phyloP scores from a whole-genome alignment of 2,329 filamentous ascomycete genomes.

The Fusarium neocosmosporiellum region DNA sequence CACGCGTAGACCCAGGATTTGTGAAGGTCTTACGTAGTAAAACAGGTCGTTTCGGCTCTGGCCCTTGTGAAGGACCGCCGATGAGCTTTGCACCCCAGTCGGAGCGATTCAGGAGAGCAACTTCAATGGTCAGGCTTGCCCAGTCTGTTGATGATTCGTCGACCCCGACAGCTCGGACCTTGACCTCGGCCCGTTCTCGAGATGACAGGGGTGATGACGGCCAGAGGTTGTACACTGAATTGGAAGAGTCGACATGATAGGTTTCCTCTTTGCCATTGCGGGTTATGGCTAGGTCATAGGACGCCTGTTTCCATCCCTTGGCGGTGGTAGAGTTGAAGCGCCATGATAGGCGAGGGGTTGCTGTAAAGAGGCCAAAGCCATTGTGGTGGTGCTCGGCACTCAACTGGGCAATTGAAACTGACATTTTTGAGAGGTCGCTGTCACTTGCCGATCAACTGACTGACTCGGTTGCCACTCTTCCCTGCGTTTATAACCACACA shows the following conservation, averaged over 20 bases:
- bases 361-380: slow-evolving; percentile 26
- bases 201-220: slow-evolving; percentile 47
- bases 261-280: slow-evolving; percentile 23
- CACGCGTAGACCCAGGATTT: slow-evolving; percentile 16
- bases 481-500: not conserved
- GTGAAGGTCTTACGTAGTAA: slow-evolving; percentile 1
- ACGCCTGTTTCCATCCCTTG: not conserved
- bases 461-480: not conserved
- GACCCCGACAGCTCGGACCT: slow-evolving; percentile 46
- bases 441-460: not conserved
- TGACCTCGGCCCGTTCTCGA: slow-evolving; percentile 43
- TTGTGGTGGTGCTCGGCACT: slow-evolving; percentile 29
- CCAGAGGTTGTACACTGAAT: slow-evolving; percentile 56
- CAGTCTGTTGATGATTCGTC: slow-evolving; percentile 3
- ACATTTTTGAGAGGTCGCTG: not conserved
- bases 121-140: not conserved
- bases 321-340: not conserved
- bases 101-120: slow-evolving; percentile 35
- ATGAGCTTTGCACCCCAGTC: slow-evolving; percentile 46
- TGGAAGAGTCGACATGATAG: slow-evolving; percentile 41
- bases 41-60: slow-evolving; percentile 9
- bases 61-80: slow-evolving; percentile 26
- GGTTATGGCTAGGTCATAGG: not conserved
- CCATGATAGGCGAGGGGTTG: slow-evolving; percentile 13
- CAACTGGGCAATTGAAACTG: slow-evolving; percentile 9